Conservation (phyloP, 441 rosid genomes). For the Theobroma grandiflorum region DNA sequence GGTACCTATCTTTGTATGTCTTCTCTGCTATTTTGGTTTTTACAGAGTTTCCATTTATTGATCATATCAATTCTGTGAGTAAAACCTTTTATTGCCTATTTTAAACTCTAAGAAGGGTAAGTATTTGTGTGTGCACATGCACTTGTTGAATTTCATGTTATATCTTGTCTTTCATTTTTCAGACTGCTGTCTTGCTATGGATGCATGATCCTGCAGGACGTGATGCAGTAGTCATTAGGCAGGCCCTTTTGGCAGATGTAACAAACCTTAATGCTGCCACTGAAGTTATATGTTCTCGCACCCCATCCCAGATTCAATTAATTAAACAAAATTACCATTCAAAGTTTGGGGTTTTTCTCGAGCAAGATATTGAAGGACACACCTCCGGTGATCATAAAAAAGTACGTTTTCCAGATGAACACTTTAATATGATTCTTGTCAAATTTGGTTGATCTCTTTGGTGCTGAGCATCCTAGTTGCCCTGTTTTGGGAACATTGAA, state of each 20-base stretch:
- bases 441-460: not conserved
- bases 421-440: not conserved
- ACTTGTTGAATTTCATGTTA: not conserved
- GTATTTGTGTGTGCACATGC: not conserved
- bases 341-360: conserved; percentile 51
- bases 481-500: not conserved
- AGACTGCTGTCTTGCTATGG: conserved; percentile 73
- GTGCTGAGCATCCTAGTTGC: not conserved
- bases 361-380: conserved; percentile 53
- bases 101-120: conserved; percentile 1
- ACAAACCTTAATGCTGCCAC: conserved; percentile 47
- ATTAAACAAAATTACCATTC: conserved; percentile 62
- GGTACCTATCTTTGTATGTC: conserved; percentile 35
- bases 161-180: conserved; percentile 13
- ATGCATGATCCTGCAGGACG: conserved; percentile 70
- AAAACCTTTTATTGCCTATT: not conserved
- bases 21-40: conserved; percentile 15
- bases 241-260: conserved; percentile 31
- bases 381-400: conserved; percentile 62
- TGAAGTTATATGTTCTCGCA: conserved; percentile 72
- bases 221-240: conserved; percentile 57
- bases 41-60: not conserved
- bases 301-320: conserved; percentile 64
- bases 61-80: not conserved
- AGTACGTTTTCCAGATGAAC: conserved; percentile 29